These are phyloP conservation scores for Colletotrichum karsti DNA, from an alignment of 2,329 filamentous ascomycete genomes.

Conservation along the genomic window DNA sequence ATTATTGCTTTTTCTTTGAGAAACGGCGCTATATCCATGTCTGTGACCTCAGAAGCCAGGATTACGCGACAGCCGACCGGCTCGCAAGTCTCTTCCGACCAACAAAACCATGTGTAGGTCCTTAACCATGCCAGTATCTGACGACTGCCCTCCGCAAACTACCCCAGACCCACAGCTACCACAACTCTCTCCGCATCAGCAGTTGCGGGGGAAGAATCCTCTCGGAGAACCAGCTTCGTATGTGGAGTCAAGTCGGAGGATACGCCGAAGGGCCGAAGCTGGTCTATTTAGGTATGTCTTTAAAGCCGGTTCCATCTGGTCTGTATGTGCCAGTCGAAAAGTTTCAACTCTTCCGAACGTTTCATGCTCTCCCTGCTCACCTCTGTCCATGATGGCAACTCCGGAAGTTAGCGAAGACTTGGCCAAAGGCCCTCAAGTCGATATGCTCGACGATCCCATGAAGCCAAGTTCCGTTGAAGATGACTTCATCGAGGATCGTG, in stretches of 20 bases:
- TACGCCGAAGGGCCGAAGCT: neutral
- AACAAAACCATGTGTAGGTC: neutral
- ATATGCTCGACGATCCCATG: neutral
- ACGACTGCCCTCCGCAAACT: neutral
- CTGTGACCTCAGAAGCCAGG: neutral
- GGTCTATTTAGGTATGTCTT: neutral
- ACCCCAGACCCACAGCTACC: neutral
- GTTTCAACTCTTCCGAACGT: too few species aligned
- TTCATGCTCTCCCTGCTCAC: neutral
- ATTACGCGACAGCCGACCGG: slow-evolving; percentile 4
- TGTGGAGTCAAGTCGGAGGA: neutral
- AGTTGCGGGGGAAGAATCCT: neutral
- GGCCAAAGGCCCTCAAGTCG: neutral
- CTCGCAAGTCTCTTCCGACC: neutral
- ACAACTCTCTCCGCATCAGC: neutral
- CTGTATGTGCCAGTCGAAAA: too few species aligned
- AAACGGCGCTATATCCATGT: neutral
- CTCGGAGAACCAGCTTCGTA: neutral
- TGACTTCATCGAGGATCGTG: neutral
- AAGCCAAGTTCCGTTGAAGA: neutral
- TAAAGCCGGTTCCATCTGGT: neutral
- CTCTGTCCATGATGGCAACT: neutral
- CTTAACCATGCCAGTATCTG: neutral
- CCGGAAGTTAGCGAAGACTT: neutral
- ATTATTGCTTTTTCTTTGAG: neutral